Conservation (phyloP, 2,329 filamentous ascomycete genomes). For the Claviceps africana region DNA sequence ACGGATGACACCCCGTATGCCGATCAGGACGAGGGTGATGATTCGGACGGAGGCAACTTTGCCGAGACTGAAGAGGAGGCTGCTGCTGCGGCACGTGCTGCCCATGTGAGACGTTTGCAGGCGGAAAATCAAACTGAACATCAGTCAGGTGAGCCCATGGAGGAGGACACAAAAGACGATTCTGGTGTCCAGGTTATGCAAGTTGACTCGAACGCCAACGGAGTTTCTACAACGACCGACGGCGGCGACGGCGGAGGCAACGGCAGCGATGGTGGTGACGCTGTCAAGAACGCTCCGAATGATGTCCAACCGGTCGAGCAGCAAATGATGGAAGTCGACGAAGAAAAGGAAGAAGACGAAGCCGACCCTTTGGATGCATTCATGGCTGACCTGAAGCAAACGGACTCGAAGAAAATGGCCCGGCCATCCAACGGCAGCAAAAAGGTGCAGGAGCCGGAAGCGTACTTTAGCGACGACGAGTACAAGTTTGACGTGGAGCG, state of each 20-base stretch:
- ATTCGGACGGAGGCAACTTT: constrained; percentile 63
- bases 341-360: constrained; percentile 53
- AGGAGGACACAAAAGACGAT: constrained; percentile 13
- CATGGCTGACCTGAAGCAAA: constrained; percentile 58
- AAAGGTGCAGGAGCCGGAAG: constrained; percentile 56
- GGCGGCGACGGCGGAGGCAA: background rate
- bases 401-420: constrained; percentile 33
- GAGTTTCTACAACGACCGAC: constrained; percentile 8
- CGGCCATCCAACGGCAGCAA: constrained; percentile 25
- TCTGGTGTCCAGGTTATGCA: constrained; percentile 11
- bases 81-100: constrained; percentile 69
- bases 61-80: constrained; percentile 77
- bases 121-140: constrained; percentile 33
- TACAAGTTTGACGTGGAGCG: constrained; percentile 38
- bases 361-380: constrained; percentile 92
- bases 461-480: constrained; percentile 83
- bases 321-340: constrained; percentile 49
- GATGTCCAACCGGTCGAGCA: constrained; percentile 15
- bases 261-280: constrained; percentile 6
- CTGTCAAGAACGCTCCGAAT: background rate
- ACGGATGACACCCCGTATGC: constrained; percentile 46
- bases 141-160: constrained; percentile 28
- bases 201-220: constrained; percentile 10
- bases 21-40: constrained; percentile 53
- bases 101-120: constrained; percentile 63